Evolutionary conservation across 331 rosid species (phyloP), one percentile per base, ranked within the genome.

Genomic region (Saraca asoca): DNA sequence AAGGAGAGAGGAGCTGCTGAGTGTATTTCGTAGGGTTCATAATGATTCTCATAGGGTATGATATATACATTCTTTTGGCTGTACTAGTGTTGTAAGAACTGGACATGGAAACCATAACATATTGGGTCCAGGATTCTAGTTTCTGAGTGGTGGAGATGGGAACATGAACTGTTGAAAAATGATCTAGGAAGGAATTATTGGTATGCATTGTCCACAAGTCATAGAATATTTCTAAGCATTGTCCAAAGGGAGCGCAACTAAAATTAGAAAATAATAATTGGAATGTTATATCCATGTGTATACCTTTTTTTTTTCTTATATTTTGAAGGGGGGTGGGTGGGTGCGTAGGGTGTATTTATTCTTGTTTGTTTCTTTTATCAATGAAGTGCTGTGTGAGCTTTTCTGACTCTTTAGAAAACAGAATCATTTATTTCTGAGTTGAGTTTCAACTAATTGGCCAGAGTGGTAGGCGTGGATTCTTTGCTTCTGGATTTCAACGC

Each of bases 1-100:
- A 75, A 88, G 97, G 85, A 88, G 90, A 79, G 96, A 90, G 70
- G 99, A 94, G 75, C 80, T 94, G 54, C 82, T 94, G 64, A 77
- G 83, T 70, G 75, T 85, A 74, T 90, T 94, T 76, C 87, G 66
- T 38, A 79, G 92, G 81, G 86, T 90, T 75, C 86, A 83, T 66
- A 81, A 78, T 77, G 31, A 78, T 58, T 76, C 99, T 51, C 80
- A 67, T 33, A 82, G 68, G 96, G 99, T 94, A 83, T 63, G 68
- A 43, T 52, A 54, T 68, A 16, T 68, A 33, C 43, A 51, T 49
- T 69, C 56, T 19, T n/a, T 39, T 16, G 18, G 58, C 60, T 66
- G 15, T 77, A 34, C 70, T 50, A 49, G 43, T 51, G 31, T 53
- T 33, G 68, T 53, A 31, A 68, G 35, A 45, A 66, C 53, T 51